These are phyloP conservation scores for Nyssa sinensis DNA, from an alignment of 148 eudicot species.

Conservation along the genomic window DNA sequence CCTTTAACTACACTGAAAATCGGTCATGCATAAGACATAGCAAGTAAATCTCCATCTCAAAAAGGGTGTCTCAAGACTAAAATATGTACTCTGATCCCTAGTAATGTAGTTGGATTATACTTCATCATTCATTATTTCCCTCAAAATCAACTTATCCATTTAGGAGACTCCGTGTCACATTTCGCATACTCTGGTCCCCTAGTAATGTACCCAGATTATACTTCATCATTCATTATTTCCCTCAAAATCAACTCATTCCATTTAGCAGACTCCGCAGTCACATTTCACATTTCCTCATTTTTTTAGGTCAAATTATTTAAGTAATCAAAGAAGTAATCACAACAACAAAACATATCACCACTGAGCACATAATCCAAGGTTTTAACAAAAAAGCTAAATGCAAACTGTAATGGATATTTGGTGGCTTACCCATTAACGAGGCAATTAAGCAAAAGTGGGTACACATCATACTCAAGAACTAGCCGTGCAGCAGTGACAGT, in stretches of 20 bases:
- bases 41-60: background rate
- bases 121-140: background rate
- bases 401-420: background rate
- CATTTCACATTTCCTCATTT: background rate
- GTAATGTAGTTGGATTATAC: background rate
- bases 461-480: conserved; percentile 50
- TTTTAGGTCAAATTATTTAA: background rate
- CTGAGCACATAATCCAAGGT: background rate
- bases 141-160: background rate
- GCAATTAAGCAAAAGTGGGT: conserved; percentile 82
- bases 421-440: conserved; percentile 66
- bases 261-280: background rate
- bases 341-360: background rate
- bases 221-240: background rate
- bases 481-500: conserved; percentile 48
- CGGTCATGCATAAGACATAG: background rate
- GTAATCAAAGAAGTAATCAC: background rate
- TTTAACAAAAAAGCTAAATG: background rate
- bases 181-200: background rate
- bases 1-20: no score
- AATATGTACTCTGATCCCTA: background rate
- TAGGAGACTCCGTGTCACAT: background rate
- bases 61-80: background rate
- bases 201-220: background rate
- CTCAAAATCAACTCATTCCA: background rate